Conservation (phyloP, 352 stramenopile genomes). For the Pythium phragmiticola region DNA sequence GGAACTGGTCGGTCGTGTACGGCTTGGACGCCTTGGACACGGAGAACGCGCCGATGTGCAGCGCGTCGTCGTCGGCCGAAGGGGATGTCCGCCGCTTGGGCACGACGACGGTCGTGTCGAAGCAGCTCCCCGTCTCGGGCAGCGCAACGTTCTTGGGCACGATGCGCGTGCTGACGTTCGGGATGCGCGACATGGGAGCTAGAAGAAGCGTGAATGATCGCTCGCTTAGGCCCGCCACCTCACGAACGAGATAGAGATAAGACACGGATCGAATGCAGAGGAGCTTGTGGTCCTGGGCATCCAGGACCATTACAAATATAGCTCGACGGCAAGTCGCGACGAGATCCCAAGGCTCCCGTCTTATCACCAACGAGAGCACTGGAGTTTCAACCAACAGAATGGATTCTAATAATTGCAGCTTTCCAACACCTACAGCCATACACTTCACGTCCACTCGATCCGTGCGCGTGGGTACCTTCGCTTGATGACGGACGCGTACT, state of each 20-base stretch:
- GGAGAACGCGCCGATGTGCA: conserved; percentile 87
- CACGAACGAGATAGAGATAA: not conserved
- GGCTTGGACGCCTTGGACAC: conserved; percentile 86
- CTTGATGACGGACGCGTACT: conserved; percentile 66
- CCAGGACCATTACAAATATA: conserved; percentile 1
- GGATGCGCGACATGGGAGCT: conserved; percentile 61
- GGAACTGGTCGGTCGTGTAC: conserved; percentile 86
- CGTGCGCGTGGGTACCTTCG: conserved; percentile 57
- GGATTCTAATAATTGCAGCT: not conserved
- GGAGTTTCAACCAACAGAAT: not conserved
- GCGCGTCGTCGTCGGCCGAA: conserved; percentile 62
- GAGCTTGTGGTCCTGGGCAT: conserved; percentile 1
- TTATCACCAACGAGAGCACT: not conserved
- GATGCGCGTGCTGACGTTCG: conserved; percentile 82
- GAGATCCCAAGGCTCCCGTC: not conserved
- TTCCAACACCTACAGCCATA: not conserved
- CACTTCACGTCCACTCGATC: conserved; percentile 62
- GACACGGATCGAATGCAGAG: not conserved
- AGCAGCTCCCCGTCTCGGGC: conserved; percentile 93
- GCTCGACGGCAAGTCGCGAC: not conserved
- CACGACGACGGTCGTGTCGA: conserved; percentile 87
- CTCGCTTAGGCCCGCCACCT: not conserved
- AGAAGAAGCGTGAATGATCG: conserved; percentile 21
- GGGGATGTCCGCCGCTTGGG: conserved; percentile 70
- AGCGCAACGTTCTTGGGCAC: conserved; percentile 74